Evolutionary conservation across 2,329 filamentous ascomycete species (phyloP), one percentile per base, ranked within the genome.

Genomic region (Plenodomus biglobosus): DNA sequence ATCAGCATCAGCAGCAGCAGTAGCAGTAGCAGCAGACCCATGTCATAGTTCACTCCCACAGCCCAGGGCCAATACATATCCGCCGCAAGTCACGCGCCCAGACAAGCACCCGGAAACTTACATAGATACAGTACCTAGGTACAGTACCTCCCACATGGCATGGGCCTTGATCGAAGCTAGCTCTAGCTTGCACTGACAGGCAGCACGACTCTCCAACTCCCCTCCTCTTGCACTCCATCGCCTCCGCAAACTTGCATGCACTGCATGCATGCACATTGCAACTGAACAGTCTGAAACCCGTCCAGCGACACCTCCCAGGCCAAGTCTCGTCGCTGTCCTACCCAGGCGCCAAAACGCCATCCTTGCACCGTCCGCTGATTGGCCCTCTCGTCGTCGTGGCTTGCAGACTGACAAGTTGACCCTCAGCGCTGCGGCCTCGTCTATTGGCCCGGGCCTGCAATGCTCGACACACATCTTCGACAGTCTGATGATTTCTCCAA

Each of bases 281-380:
- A n/a, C n/a, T n/a, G n/a, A n/a, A n/a, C 27, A 11, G 15, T 6
- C 3, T 32, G 27, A 32, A 32, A 32, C 27, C 13, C 27, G 15
- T n/a, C n/a, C n/a, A 15, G 27, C 27, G 27, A 32, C 27, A 32
- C 27, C 51, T 45, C 51, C 51, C 20, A 16, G 47, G 38, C 40
- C 22, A 6, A 27, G 21, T 42, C 42, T 22, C 35, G 42, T 38
- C 18, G 11, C 42, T 19, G 50, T 42, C n/a, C n/a, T n/a, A n/a
- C n/a, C n/a, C n/a, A 22, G 40, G 35, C 50, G 47, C 40, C 40
- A 44, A 42, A n/a, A 42, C 17, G 24, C 7, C 40, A 27, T 15
- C 39, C 30, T 37, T 41, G 40, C 15, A 15, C 42, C 10, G 15
- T 18, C 42, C 10, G 15, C 21, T 45, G 32, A 57, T 57, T 57